These are phyloP conservation scores for Scolecobasidium constrictum DNA, from an alignment of 2,329 filamentous ascomycete species.

Conservation along the genomic window DNA sequence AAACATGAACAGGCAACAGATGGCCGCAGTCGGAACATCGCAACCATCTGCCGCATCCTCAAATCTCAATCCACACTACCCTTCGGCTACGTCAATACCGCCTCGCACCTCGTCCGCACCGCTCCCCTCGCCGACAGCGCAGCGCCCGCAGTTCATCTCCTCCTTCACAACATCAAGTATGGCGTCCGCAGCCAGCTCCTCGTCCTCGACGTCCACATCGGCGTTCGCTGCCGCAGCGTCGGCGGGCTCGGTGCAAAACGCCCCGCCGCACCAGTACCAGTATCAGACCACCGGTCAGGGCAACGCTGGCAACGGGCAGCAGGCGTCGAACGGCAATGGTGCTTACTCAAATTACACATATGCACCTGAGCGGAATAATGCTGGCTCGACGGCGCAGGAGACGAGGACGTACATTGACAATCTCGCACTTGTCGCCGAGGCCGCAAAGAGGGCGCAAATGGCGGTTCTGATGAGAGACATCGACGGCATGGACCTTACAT, in stretches of 20 bases:
- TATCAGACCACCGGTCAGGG: constrained; percentile 18
- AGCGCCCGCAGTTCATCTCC: constrained; percentile 5
- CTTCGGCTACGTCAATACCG: constrained; percentile 17
- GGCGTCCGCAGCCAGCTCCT: too few relatives aligned
- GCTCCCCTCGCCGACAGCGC: constrained; percentile 12
- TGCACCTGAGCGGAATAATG: constrained; percentile 21
- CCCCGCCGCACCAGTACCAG: constrained; percentile 18
- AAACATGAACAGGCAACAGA: too few relatives aligned
- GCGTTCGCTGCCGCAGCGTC: constrained; percentile 22
- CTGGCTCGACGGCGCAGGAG: constrained; percentile 25
- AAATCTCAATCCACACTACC: constrained; percentile 21
- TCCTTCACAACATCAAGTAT: constrained; percentile 15
- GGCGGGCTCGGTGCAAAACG: constrained; percentile 9
- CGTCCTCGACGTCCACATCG: not conserved
- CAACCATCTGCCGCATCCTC: constrained; percentile 23
- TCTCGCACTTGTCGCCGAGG: constrained; percentile 80
- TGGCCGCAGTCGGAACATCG: too few relatives aligned
- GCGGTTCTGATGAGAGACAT: constrained; percentile 80
- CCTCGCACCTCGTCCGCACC: constrained; percentile 14
- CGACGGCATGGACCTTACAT: constrained; percentile 52
- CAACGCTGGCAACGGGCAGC: constrained; percentile 16
- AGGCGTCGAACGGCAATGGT: constrained; percentile 18
- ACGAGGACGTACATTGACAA: constrained; percentile 61
- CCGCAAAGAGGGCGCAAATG: constrained; percentile 86
- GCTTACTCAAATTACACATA: constrained; percentile 14